A percentile compares a stretch with the other conserved stretches of the same genome.
phyloP scores from a whole-genome alignment of 352 stramenopile genomes.

The Phytophthora constricta region DNA sequence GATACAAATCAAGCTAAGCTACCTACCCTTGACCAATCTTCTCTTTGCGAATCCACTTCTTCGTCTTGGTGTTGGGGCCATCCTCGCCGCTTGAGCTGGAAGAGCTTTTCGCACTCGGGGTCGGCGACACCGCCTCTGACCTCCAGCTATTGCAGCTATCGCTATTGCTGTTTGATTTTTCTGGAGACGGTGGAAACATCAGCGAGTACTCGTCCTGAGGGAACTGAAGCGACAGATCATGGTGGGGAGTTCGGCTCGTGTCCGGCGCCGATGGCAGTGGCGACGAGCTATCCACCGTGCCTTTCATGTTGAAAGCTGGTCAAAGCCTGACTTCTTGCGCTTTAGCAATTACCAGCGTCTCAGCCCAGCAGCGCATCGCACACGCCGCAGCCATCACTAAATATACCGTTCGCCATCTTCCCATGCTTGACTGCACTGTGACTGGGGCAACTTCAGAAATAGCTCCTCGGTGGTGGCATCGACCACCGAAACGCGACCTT shows the following conservation, averaged over 20 bases:
- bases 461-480: conserved; percentile 16
- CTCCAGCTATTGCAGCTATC: conserved; percentile 30
- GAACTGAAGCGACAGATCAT: conserved; percentile 14
- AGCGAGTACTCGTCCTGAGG: conserved; percentile 35
- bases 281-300: conserved; percentile 9
- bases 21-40: conserved; percentile 82
- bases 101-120: conserved; percentile 22
- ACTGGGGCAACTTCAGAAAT: conserved; percentile 25
- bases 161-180: conserved; percentile 30
- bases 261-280: conserved; percentile 5
- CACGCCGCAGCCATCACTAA: no score
- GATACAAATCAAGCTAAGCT: background rate
- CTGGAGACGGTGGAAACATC: conserved; percentile 32
- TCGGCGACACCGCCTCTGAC: conserved; percentile 32
- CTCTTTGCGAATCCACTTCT: conserved; percentile 71
- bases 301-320: conserved; percentile 43
- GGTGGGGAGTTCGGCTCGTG: background rate
- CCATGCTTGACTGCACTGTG: no score
- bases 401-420: conserved; percentile 27
- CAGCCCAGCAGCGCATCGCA: no score
- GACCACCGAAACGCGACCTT: conserved; percentile 23
- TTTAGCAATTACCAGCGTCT: no score
- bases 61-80: conserved; percentile 16
- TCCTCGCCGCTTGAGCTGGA: conserved; percentile 9
- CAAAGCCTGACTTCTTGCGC: no score